These are phyloP conservation scores for Wallacemonas sp. DNA, from an alignment of 208 protist genomes.

Conservation along the genomic window DNA sequence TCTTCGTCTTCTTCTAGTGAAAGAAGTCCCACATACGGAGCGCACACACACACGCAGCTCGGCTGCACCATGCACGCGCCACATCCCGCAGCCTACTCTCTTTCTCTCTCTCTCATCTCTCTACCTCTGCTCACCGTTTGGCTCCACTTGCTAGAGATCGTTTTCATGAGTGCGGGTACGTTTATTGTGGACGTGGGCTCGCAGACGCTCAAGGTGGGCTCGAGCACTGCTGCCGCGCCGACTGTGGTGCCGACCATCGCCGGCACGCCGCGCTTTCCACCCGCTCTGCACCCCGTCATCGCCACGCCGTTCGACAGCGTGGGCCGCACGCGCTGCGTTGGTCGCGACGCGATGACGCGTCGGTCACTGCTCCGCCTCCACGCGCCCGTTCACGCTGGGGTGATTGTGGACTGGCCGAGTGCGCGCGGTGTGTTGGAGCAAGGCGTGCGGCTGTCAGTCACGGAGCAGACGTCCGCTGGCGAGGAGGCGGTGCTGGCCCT, in stretches of 20 bases:
- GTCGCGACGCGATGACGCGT: slow-evolving; percentile 30
- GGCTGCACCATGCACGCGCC: too few species aligned
- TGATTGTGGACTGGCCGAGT: slow-evolving; percentile 49
- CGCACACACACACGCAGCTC: too few species aligned
- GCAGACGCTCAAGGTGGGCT: slow-evolving; percentile 40
- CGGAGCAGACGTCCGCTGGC: slow-evolving; percentile 12
- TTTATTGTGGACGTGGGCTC: slow-evolving; percentile 64
- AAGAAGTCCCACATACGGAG: too few species aligned
- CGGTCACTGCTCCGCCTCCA: slow-evolving; percentile 61
- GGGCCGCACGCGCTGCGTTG: too few species aligned
- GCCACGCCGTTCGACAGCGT: background rate
- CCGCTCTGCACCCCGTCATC: slow-evolving; percentile 12
- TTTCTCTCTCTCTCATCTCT: too few species aligned
- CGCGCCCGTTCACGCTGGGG: slow-evolving; percentile 74
- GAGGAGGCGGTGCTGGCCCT: slow-evolving; percentile 31
- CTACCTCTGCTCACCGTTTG: too few species aligned
- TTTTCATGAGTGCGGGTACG: background rate
- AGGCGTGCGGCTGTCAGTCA: slow-evolving; percentile 13
- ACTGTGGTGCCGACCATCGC: slow-evolving; percentile 31
- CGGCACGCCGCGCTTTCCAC: slow-evolving; percentile 46
- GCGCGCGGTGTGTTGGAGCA: slow-evolving; percentile 28
- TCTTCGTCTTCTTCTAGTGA: too few species aligned
- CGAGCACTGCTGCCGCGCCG: slow-evolving; percentile 27
- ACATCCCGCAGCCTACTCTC: too few species aligned
- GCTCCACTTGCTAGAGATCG: too few species aligned